Evolutionary conservation across 2,329 filamentous ascomycete species (phyloP), one percentile per base, ranked within the genome.

Genomic region (Colletotrichum musae): DNA sequence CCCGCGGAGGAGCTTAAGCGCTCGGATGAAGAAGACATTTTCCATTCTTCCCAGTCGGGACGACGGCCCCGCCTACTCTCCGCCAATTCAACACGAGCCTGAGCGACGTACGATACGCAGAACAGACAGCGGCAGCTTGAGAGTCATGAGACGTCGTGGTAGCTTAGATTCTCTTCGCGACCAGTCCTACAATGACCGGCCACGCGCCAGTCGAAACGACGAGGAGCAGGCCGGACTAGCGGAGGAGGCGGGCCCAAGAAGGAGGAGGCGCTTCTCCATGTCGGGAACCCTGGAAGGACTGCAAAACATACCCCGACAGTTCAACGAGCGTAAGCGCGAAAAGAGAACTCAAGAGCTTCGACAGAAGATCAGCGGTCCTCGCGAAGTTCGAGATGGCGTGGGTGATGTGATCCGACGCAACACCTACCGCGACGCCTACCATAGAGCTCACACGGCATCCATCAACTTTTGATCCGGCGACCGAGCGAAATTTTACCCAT

Each of bases 21-120:
- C 82, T 41, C 86, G 84, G 39, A 78, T 90, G 79, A 88, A 87
- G 78, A 81, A 83, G 43, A 91, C 89, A 0, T 90, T 91, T 80
- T 85, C 89, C 13, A 89, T 91, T 32, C 74, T 91, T 56, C 89
- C 89, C 0, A 72, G 83, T n/a, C 80, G 81, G 3, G 78, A 83
- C 53, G 80, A 84, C 26, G 79, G 81, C 36, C 75, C 81, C 50
- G 77, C 81, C 57, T 75, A 75, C 39, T 63, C 72, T 70, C 3
- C 67, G 74, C 21, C 71, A 13, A 75, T 76, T 56, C 69, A 74
- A 21, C 72, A 73, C 7, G 75, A 78, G 60, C 80, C 83, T 0
- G 86, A 90, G 48, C 85, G 88, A 4, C 84, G 88, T 28, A 90
- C 86, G 2, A 89, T 91, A 69, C 83, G 84, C 53, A 84, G 88